Conservation (phyloP, 2,329 filamentous ascomycete species). For the Zasmidium angulare region DNA sequence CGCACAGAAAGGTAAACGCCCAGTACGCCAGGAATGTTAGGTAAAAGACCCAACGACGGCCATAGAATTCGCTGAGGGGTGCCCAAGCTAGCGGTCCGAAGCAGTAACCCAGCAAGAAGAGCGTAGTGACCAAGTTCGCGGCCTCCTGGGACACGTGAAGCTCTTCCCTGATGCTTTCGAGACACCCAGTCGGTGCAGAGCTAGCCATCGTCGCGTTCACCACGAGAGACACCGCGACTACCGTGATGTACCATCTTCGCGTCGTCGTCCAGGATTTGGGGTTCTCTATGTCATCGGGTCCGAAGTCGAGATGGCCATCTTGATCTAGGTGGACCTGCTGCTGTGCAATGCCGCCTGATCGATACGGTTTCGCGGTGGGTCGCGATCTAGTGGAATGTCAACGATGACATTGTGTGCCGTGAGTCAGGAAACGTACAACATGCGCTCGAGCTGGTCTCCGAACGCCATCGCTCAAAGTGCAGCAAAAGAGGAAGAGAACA, state of each 20-base stretch:
- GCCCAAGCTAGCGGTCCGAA: slow-evolving; percentile 63
- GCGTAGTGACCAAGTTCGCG: slow-evolving; percentile 28
- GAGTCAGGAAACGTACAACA: background rate
- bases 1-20: slow-evolving; percentile 54
- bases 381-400: slow-evolving; percentile 34
- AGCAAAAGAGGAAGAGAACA: background rate
- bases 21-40: slow-evolving; percentile 40
- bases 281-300: slow-evolving; percentile 52
- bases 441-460: background rate
- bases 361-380: slow-evolving; percentile 55
- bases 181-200: slow-evolving; percentile 40
- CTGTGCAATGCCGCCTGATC: slow-evolving; percentile 42
- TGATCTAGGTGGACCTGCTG: slow-evolving; percentile 48
- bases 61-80: slow-evolving; percentile 65
- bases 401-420: background rate
- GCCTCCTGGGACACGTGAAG: slow-evolving; percentile 51
- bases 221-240: slow-evolving; percentile 46
- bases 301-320: slow-evolving; percentile 54
- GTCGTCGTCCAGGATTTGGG: slow-evolving; percentile 48
- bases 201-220: slow-evolving; percentile 58
- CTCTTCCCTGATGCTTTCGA: slow-evolving; percentile 42
- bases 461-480: background rate
- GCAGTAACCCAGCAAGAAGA: slow-evolving; percentile 50
- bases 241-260: slow-evolving; percentile 43
- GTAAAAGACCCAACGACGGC: slow-evolving; percentile 56